Percentiles rank a stretch among this genome's conserved stretches.
Evolutionary conservation across 2,329 filamentous ascomycete genomes (phyloP).

Genomic region (Penicillium sp.): DNA sequence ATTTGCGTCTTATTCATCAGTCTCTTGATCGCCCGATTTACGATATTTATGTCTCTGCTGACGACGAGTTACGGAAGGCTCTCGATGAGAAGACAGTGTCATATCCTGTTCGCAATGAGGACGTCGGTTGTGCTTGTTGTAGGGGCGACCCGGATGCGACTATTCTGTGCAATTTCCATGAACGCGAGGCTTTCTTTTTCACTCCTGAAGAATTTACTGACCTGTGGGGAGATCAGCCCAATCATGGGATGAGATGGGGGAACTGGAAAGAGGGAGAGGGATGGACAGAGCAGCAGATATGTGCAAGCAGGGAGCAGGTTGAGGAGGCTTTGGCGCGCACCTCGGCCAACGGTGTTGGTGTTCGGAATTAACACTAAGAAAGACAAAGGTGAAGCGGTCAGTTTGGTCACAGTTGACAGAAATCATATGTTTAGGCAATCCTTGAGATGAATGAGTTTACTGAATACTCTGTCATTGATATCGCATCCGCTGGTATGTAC

Average conservation of each 20-base stretch:
- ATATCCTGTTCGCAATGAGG: not conserved
- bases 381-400: too few species aligned
- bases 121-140: slow-evolving; percentile 20
- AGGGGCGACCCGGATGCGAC: slow-evolving; percentile 17
- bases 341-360: not conserved
- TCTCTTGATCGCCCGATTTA: slow-evolving; percentile 15
- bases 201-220: slow-evolving; percentile 14
- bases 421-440: not conserved
- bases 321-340: slow-evolving; percentile 9
- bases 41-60: slow-evolving; percentile 12
- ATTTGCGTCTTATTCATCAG: slow-evolving; percentile 16
- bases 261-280: not conserved
- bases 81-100: slow-evolving; percentile 10
- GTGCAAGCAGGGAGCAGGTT: slow-evolving; percentile 11
- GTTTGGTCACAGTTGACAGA: not conserved
- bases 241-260: not conserved
- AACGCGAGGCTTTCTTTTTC: slow-evolving; percentile 17
- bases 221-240: slow-evolving; percentile 15
- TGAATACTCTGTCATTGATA: not conserved
- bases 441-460: not conserved
- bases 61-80: not conserved
- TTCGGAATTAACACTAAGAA: slow-evolving; percentile 2
- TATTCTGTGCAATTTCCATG: slow-evolving; percentile 14
- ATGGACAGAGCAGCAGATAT: too few species aligned
- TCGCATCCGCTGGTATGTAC: slow-evolving; percentile 2